Base-by-base conservation (phyloP, 305 asterid genomes). In the Solanum hybrid region DNA sequence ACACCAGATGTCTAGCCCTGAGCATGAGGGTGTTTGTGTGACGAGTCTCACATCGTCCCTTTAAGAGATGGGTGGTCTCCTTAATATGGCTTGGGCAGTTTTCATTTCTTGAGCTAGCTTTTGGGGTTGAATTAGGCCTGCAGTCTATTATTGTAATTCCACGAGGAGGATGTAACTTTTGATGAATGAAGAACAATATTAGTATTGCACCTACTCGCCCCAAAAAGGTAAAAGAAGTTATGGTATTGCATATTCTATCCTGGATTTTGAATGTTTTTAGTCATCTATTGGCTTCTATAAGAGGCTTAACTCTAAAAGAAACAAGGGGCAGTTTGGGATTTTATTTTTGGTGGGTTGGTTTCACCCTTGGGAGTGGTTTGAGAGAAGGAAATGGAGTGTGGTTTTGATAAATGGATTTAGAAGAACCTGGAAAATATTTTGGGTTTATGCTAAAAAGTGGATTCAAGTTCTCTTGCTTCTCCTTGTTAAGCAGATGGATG, bases 401-500 rank as follows among this genome's bases (percentile, higher is more conserved):
- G 4, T 51, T 85, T 85, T 85, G 45, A 22, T 85, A 32, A 57
- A 51, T 85, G 77, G 88, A 32, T 85, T 85, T 85, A 32, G 22
- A 84, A 84, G 41, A 17, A 20, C 41, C 41, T 51, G 39, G 41
- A 85, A 85, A 83, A 45, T 29, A 83, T 83, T 45, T 83, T 83
- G 89, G 79, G 27, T 68, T 72, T 72, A 76, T 38, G 7, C 24
- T 36, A 73, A 87, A 87, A 78, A 87, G 38, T 78, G 87, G 31
- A 57, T 89, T 34, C 88, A 61, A 83, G 91, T 79, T 89, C 68
- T 65, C 68, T 91, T 76, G 61, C 51, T 87, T 70, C 65, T 88
- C 85, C 68, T 38, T 89, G 33, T 79, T 68, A 89, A 86, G 90
- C 92, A 93, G 95, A 89, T 88, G 79, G 94, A 93, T 51, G 90